phyloP scores from a whole-genome alignment of 2,329 filamentous ascomycete genomes.

The Neonectria faginata region DNA sequence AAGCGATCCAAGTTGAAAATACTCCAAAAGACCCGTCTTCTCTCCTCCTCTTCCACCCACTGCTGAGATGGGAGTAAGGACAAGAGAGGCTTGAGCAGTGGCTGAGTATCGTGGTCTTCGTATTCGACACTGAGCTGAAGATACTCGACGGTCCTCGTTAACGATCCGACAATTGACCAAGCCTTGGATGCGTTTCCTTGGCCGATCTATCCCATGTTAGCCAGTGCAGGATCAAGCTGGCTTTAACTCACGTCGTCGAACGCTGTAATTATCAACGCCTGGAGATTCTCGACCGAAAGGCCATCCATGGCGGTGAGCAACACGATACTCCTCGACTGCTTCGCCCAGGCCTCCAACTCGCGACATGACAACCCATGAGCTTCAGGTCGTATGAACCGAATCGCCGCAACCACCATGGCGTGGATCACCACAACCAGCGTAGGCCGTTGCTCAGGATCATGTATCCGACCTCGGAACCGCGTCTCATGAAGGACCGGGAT shows the following conservation, averaged over 20 bases:
- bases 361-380: neutral
- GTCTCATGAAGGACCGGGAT: conserved; percentile 40
- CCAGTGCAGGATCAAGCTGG: too few species aligned
- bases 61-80: conserved; percentile 14
- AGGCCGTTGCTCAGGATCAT: conserved; percentile 35
- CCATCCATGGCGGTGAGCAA: conserved; percentile 39
- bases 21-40: conserved; percentile 23
- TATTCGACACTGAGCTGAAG: conserved; percentile 46
- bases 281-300: conserved; percentile 39
- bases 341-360: conserved; percentile 27
- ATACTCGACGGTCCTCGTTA: conserved; percentile 47
- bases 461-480: conserved; percentile 35
- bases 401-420: conserved; percentile 38
- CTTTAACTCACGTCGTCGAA: conserved; percentile 34
- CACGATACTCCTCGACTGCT: conserved; percentile 35
- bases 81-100: conserved; percentile 12
- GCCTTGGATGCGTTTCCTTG: conserved; percentile 39
- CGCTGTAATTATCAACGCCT: conserved; percentile 39
- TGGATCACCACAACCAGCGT: conserved; percentile 30
- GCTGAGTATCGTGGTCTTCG: conserved; percentile 31
- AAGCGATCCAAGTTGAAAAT: conserved; percentile 25
- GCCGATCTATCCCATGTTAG: neutral
- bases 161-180: conserved; percentile 46
- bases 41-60: conserved; percentile 23
- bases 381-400: conserved; percentile 31